Evolutionary conservation across 371 early-diverging fungal species (phyloP).

Genomic region (Globomyces sp.): DNA sequence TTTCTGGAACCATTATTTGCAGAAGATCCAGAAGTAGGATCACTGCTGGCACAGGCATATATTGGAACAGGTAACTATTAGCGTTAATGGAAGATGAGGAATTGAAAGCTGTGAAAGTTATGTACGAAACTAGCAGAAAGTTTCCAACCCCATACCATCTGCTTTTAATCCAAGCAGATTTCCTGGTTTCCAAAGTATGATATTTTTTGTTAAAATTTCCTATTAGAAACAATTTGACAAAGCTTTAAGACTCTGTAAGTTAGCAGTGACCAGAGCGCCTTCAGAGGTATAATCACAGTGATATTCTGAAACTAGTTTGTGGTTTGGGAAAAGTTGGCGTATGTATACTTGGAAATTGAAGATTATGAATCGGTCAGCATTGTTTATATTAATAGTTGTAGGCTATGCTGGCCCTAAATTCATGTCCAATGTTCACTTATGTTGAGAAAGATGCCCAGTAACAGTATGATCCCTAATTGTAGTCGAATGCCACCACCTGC

Average conservation of each 20-base stretch:
- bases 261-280: conserved; percentile 90
- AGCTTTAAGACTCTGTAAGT: conserved; percentile 82
- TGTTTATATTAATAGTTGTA: too few relatives aligned
- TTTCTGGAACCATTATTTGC: conserved; percentile 73
- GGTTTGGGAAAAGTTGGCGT: conserved; percentile 93
- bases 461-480: too few relatives aligned
- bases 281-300: conserved; percentile 55
- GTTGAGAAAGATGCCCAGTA: conserved; percentile 77
- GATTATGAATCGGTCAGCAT: conserved; percentile 65
- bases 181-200: conserved; percentile 69
- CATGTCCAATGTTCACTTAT: conserved; percentile 96
- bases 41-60: conserved; percentile 76
- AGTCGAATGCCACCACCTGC: conserved; percentile 81
- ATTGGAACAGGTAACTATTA: conserved; percentile 58
- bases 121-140: conserved; percentile 76
- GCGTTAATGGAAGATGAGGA: conserved; percentile 69
- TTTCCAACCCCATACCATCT: conserved; percentile 79
- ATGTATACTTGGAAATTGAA: conserved; percentile 81
- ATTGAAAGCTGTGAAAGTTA: conserved; percentile 79
- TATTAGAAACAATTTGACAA: conserved; percentile 55
- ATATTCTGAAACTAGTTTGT: conserved; percentile 45
- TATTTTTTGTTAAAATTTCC: not conserved
- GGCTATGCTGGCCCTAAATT: conserved; percentile 89
- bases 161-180: conserved; percentile 84
- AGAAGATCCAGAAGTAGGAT: conserved; percentile 85